Percentiles rank a stretch among this genome's conserved stretches.
Conservation (phyloP, 805 yeast genomes). For the Spathaspora sp. region DNA sequence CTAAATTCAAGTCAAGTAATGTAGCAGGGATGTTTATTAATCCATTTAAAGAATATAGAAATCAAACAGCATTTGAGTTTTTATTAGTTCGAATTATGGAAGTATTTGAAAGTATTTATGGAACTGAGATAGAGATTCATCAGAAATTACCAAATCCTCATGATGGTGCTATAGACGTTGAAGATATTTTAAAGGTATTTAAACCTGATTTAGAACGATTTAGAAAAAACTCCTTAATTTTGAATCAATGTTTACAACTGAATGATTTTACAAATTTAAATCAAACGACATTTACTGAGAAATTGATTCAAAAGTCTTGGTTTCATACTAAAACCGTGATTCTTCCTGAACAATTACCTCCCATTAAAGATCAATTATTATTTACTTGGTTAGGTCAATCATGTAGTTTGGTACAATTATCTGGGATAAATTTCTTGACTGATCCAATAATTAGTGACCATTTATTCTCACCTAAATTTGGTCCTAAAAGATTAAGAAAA, state of each 20-base stretch:
- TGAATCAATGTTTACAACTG: constrained; percentile 22
- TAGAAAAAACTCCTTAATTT: constrained; percentile 27
- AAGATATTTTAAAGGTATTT: constrained; percentile 54
- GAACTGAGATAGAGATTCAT: constrained; percentile 33
- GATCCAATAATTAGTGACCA: constrained; percentile 79
- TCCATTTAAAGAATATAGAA: constrained; percentile 86
- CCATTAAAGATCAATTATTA: constrained; percentile 47
- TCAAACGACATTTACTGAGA: neutral
- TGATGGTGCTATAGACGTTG: constrained; percentile 54
- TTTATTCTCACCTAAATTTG: constrained; percentile 58
- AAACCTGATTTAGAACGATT: constrained; percentile 53
- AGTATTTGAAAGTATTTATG: constrained; percentile 53
- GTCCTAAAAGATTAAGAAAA: constrained; percentile 83
- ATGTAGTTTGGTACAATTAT: constrained; percentile 69
- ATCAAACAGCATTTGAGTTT: constrained; percentile 87
- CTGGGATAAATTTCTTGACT: constrained; percentile 71
- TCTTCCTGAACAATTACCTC: constrained; percentile 13
- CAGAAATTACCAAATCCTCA: constrained; percentile 26
- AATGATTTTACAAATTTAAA: constrained; percentile 16
- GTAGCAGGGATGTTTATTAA: constrained; percentile 80
- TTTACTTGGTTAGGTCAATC: constrained; percentile 95
- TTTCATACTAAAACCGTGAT: neutral
- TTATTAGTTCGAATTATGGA: constrained; percentile 69
- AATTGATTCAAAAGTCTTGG: neutral
- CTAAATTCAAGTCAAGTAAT: constrained; percentile 33